Evolutionary conservation across 2,329 filamentous ascomycete species (phyloP), one percentile per base, ranked within the genome.

Genomic region (Reticulascus tulasneorum): DNA sequence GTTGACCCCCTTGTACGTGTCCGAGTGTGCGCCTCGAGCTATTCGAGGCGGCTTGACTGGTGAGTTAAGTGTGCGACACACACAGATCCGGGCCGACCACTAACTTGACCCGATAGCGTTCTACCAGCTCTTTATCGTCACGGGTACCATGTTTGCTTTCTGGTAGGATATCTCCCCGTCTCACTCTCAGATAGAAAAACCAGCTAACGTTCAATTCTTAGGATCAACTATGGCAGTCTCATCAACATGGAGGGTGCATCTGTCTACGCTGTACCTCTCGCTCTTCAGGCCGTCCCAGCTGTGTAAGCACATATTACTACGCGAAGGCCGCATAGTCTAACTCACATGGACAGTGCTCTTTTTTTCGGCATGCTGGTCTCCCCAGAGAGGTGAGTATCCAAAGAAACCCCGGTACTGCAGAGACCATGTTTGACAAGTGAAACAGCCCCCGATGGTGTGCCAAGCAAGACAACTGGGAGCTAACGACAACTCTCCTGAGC

Each of bases 401-500:
- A 23, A 12, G 7, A 23, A 10, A 10, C 3, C 6, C 13, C 18
- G 3, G 11, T 6, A 15, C 20, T 11, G n/a, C 10, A 6, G 6
- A 23, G 9, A 12, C n/a, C 21, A 12, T 5, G 66, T 71, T 41
- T n/a, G n/a, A n/a, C n/a, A n/a, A n/a, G n/a, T n/a, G n/a, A n/a
- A n/a, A n/a, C n/a, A 82, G 77, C 7, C 81, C 82, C 11, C 72
- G 82, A 46, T 86, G 77, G 74, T 71, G 82, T 17, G 82, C 81
- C 17, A 76, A 78, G 47, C 70, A 77, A 48, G 80, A 84, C 48
- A 71, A 79, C 45, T 84, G 79, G 79, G 81, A 86, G 41, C 65
- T 74, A 25, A 77, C 82, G 2, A 73, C 69, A 4, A 42, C 40
- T 0, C 71, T 78, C 13, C 67, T 87, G 7, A 66, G 72, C 15